Evolutionary conservation across 305 asterid species (phyloP).

Genomic region (Andrographis paniculata): DNA sequence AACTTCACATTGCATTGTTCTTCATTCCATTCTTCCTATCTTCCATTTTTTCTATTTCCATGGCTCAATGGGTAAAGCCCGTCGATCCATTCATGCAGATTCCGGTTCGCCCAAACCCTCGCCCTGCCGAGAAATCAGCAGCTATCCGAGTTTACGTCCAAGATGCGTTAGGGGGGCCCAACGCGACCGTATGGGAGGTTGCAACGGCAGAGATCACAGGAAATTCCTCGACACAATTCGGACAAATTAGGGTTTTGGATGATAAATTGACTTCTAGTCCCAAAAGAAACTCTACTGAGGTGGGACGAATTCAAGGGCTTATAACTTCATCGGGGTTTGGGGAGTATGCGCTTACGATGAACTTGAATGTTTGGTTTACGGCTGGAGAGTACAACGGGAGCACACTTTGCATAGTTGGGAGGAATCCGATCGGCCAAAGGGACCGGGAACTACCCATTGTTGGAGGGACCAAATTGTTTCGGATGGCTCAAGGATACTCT

Average conservation of each 20-base stretch:
- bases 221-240: not conserved
- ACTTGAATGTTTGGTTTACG: not conserved
- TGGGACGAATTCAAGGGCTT: not conserved
- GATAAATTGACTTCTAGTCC: not conserved
- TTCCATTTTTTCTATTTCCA: too few relatives aligned
- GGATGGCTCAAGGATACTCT: not conserved
- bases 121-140: not conserved
- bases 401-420: not conserved
- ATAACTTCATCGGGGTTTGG: not conserved
- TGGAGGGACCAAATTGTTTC: not conserved
- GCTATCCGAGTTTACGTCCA: not conserved
- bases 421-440: not conserved
- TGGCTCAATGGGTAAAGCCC: too few relatives aligned
- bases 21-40: too few relatives aligned
- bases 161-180: not conserved
- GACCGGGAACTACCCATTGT: not conserved
- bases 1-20: too few relatives aligned
- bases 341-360: not conserved
- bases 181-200: not conserved
- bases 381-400: not conserved
- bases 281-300: not conserved
- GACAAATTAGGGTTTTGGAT: slow-evolving; percentile 1
- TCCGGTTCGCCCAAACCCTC: too few relatives aligned
- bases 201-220: not conserved
- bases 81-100: too few relatives aligned